Percentiles rank a stretch among this genome's conserved stretches.
Conservation (phyloP, 495 filamentous ascomycete species). For the Neurospora sp. region DNA sequence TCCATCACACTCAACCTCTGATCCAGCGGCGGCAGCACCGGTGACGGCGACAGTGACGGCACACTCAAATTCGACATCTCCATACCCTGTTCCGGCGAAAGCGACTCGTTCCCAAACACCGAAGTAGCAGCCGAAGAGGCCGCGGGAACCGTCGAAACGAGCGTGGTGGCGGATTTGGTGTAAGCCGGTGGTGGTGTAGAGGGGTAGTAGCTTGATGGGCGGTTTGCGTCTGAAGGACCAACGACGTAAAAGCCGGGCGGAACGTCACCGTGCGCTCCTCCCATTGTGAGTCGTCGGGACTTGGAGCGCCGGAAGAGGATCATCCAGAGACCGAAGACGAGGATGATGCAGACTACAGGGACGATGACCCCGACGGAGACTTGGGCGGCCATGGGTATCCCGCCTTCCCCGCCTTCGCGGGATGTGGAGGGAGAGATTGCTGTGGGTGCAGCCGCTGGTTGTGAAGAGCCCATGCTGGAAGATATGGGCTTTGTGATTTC, state of each 20-base stretch:
- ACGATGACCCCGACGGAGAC: conserved; percentile 5
- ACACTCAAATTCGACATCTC: background rate
- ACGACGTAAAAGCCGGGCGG: background rate
- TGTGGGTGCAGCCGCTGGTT: background rate
- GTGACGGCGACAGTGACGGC: background rate
- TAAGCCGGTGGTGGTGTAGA: background rate
- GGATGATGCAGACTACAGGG: conserved; percentile 2
- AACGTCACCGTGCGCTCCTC: background rate
- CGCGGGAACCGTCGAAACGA: background rate
- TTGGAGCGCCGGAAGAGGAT: conserved; percentile 2
- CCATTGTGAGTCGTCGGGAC: background rate
- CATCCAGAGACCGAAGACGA: conserved; percentile 5
- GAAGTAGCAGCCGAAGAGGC: background rate
- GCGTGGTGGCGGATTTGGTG: background rate
- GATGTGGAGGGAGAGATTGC: background rate
- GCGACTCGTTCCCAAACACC: background rate
- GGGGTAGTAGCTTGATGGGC: background rate
- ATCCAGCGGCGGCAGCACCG: background rate
- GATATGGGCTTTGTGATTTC: background rate
- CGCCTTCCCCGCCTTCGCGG: background rate
- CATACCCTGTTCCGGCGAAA: background rate
- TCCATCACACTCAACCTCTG: background rate
- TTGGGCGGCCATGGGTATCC: conserved; percentile 3
- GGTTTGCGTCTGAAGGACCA: no score
- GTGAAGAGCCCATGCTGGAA: background rate